Base-by-base conservation (phyloP, 2,329 filamentous ascomycete species). In the Periconia digitata region DNA sequence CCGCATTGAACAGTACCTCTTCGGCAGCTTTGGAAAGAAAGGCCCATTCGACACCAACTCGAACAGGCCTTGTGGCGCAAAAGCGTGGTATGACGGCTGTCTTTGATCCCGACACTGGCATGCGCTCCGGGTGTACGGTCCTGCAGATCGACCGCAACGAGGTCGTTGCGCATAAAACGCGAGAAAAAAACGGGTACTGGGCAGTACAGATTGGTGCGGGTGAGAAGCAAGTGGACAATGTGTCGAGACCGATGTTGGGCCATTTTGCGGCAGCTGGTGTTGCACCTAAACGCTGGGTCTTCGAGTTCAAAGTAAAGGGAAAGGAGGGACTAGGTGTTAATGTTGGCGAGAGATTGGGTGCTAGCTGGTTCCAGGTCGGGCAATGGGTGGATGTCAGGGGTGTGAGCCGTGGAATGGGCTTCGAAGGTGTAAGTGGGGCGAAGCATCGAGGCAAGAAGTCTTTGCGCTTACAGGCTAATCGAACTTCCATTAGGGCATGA, bases 41-140 rank as follows among this genome's bases (percentile, higher is more conserved):
- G 70, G 63, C 77, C 34, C 75, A 76, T 55, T 82, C 78, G 0
- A 77, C 84, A 10, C 84, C 85, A 6, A 75, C 82, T 36, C 87
- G 94, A 22, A 86, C 91, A 2, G 94, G 94, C 23, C 85, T 90
- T 8, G 80, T 99, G 40, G 91, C 88, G 12, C 81, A 86, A 69
- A 99, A 99, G 76, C 92, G 92, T 76, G 94, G 94, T 72, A 97
- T 99, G 89, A 95, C 91, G 37, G 92, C 88, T 51, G 75, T 96
- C 56, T 97, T 88, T 79, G 86, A 91, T 66, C 74, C 81, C 0
- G 83, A 85, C 61, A 88, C 89, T 21, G 88, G 89, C 60, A 82
- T 81, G 55, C 85, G 92, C 56, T 87, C 86, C 49, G 81, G 92
- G 17, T 96, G 91, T 78, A 99, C 94, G 13, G 87, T 99, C 44